Evolutionary conservation across 495 filamentous ascomycete genomes (phyloP), one percentile per base, ranked within the genome.

Genomic region (Neohortaea acidophila): DNA sequence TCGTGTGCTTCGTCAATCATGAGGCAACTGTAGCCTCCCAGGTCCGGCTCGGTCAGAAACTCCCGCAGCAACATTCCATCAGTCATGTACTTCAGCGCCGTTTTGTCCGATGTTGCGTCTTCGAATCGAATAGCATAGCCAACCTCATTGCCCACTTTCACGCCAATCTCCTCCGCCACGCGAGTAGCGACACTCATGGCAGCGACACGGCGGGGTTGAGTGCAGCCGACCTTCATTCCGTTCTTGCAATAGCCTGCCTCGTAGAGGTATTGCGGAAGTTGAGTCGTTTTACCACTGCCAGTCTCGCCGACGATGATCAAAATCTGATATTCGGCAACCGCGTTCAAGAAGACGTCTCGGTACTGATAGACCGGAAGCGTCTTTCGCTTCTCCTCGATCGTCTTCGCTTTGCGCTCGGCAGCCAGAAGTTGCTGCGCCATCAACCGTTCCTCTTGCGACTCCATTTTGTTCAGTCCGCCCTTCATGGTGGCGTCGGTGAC

Each of bases 1-100:
- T 97, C 89, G 69, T 97, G 89, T 13, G 91, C 89, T 55, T 97
- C 89, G 52, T 97, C 89, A 44, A 97, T 87, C 80, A 97, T 94
- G 45, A 97, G 53, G 2, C 79, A 81, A 0, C 83, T 78, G 52
- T 96, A 96, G n/a, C 70, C 73, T 9, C 76, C 68, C 9, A 96
- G 60, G 39, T 84, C 79, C 0, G 91, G 87, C 55, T 94, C 85
- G 0, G 83, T 85, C 48, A 94, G 69, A 45, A 94, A 78, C 52
- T 94, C 87, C 52, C 86, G 70, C 14, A 96, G 65, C 29, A 96
- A 66, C 85, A 96, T 94, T 44, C 89, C 89, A 55, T 97, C 89
- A 2, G 89, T 97, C 84, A 94, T 92, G 55, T 94, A 97, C 58
- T 94, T 93, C 19, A 97, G 58, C 27, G 86, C 67, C 0, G 89